Evolutionary conservation across 305 asterid genomes (phyloP), one percentile per base, ranked within the genome.

Genomic region (Rubia peregrina): DNA sequence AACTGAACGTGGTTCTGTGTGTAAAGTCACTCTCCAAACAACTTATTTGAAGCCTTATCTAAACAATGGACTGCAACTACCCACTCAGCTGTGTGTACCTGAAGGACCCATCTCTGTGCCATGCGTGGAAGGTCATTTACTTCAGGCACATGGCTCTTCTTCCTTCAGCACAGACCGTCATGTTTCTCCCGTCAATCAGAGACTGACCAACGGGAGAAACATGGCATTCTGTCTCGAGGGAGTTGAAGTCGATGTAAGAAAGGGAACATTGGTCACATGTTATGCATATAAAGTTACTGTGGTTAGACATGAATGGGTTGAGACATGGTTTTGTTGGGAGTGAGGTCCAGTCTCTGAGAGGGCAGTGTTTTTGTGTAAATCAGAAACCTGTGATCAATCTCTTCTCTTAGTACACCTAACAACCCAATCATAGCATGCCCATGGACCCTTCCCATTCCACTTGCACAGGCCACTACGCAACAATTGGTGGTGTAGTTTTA

Each of bases 401-500:
- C 71, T 61, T 73, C 60, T 53, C 67, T 76, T 60, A 56, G 67
- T 21, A 51, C 41, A 62, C 46, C 67, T 62, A 30, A 61, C n/a
- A 77, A 78, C 43, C 43, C 65, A 66, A 62, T 75, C 63, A 77
- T 60, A 71, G 62, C 75, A 59, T 42, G 63, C 59, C n/a, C 59
- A 69, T 71, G 83, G 83, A 51, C 80, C 83, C 79, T 71, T 79
- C 83, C 49, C 80, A 81, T 81, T 75, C 77, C 80, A 76, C 33
- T 57, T 57, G 62, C 62, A 57, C 30, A 68, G 75, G 80, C 66
- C 86, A 80, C 80, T 65, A 19, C 30, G 5, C 33, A 21, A 4
- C 1, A 6, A 56, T 21, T 8, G 30, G 11, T n/a, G 68, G 77
- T 68, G 72, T 74, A 56, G 38, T 70, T 73, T 64, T 41, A 7